Evolutionary conservation across 2,329 filamentous ascomycete species (phyloP).

Genomic region (Geosmithia putterillii): DNA sequence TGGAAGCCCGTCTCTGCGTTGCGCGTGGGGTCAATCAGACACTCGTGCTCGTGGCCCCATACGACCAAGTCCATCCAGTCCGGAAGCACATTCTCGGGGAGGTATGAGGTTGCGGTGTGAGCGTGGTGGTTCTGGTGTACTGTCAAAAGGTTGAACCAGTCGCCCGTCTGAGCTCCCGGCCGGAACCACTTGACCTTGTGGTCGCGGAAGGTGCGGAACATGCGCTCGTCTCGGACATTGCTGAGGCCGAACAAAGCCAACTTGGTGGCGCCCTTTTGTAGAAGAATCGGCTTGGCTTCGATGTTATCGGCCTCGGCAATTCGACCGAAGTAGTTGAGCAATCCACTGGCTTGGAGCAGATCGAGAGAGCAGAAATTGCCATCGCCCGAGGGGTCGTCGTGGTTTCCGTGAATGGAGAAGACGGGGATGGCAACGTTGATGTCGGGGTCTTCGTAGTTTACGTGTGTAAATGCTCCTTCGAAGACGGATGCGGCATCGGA

Average conservation of each 20-base stretch:
- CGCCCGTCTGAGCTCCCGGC: conserved; percentile 62
- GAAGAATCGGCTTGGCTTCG: conserved; percentile 74
- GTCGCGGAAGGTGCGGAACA: conserved; percentile 89
- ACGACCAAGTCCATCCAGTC: conserved; percentile 84
- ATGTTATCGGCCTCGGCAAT: conserved; percentile 91
- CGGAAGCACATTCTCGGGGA: conserved; percentile 87
- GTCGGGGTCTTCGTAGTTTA: conserved; percentile 95
- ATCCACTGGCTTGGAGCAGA: conserved; percentile 75
- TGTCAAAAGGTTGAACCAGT: conserved; percentile 94
- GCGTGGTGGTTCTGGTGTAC: conserved; percentile 96
- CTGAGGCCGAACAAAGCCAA: conserved; percentile 88
- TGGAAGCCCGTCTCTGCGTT: conserved; percentile 87
- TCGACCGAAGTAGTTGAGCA: conserved; percentile 93
- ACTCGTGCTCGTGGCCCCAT: conserved; percentile 98
- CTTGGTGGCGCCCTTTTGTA: conserved; percentile 91
- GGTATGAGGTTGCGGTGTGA: conserved; percentile 82
- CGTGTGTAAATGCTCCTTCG: conserved; percentile 77
- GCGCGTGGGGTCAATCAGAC: conserved; percentile 68
- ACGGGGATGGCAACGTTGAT: conserved; percentile 97
- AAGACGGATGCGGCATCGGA: conserved; percentile 90
- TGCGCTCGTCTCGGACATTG: conserved; percentile 88
- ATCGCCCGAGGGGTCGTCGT: conserved; percentile 95
- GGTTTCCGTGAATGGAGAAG: conserved; percentile 97
- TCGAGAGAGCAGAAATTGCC: conserved; percentile 87
- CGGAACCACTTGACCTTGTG: conserved; percentile 89